phyloP scores from a whole-genome alignment of 495 filamentous ascomycete species.

The Aspergillus panamensis region DNA sequence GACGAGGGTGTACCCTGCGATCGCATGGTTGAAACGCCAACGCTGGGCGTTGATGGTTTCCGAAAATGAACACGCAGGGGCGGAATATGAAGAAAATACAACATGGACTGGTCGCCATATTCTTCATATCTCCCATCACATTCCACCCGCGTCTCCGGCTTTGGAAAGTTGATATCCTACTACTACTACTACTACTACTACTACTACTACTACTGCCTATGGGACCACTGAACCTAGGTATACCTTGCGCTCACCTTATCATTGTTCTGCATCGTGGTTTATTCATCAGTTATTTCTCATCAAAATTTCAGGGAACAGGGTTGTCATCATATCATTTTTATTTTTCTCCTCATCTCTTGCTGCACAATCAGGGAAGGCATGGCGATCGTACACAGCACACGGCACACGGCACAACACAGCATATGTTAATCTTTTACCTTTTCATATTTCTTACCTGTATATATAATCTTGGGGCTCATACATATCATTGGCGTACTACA shows the following conservation, averaged over 20 bases:
- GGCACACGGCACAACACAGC: too few species aligned
- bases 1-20: conserved; percentile 78
- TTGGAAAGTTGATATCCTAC: too few species aligned
- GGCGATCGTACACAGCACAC: not conserved
- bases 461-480: conserved; percentile 9
- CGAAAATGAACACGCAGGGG: conserved; percentile 42
- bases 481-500: conserved; percentile 14
- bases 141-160: too few species aligned
- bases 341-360: not conserved
- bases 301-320: not conserved
- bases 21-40: conserved; percentile 80
- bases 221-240: not conserved
- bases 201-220: too few species aligned
- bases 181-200: too few species aligned
- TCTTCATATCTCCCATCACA: not conserved
- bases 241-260: not conserved
- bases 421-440: conserved; percentile 10
- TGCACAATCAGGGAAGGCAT: not conserved
- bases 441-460: conserved; percentile 14
- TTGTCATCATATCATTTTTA: not conserved
- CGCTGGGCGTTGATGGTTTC: conserved; percentile 80
- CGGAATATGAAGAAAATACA: not conserved
- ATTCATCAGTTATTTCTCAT: not conserved
- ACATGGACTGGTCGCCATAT: not conserved
- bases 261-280: not conserved